These are phyloP conservation scores for Rosa hybrid DNA, from an alignment of 331 rosid genomes.

Conservation along the genomic window DNA sequence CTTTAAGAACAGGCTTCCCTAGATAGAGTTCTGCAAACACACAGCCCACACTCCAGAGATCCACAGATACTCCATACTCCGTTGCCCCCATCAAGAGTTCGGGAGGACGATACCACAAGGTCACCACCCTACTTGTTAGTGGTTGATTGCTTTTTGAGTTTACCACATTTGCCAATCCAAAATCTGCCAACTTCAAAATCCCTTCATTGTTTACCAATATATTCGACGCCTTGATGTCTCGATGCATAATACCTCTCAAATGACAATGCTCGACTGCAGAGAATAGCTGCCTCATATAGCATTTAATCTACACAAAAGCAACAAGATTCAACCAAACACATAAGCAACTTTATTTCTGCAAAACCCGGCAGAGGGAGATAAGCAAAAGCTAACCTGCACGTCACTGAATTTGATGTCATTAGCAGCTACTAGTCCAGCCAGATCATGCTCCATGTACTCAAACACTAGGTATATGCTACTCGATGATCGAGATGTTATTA, in stretches of 20 bases:
- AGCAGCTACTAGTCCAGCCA: slow-evolving; percentile 83
- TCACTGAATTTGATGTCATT: slow-evolving; percentile 68
- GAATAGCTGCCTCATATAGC: slow-evolving; percentile 91
- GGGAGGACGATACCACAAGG: slow-evolving; percentile 98
- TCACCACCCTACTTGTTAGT: slow-evolving; percentile 90
- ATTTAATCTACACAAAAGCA: slow-evolving; percentile 60
- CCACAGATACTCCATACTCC: slow-evolving; percentile 81
- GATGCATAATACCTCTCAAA: slow-evolving; percentile 83
- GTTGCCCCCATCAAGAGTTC: slow-evolving; percentile 98
- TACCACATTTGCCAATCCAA: slow-evolving; percentile 84
- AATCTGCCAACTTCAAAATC: slow-evolving; percentile 85
- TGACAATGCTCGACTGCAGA: slow-evolving; percentile 97
- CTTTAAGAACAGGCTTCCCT: slow-evolving; percentile 86
- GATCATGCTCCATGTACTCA: slow-evolving; percentile 99
- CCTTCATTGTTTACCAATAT: slow-evolving; percentile 90
- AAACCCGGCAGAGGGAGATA: background rate
- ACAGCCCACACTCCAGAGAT: slow-evolving; percentile 97
- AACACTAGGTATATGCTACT: slow-evolving; percentile 91
- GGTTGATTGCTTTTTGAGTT: slow-evolving; percentile 57
- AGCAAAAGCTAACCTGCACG: slow-evolving; percentile 57
- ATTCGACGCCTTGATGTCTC: slow-evolving; percentile 90
- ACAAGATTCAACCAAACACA: background rate
- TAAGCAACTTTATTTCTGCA: background rate
- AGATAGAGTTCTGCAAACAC: slow-evolving; percentile 85
- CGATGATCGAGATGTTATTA: slow-evolving; percentile 73